Evolutionary conservation across 768 basidiomycete genomes (phyloP).

Genomic region (Pleurotus giganteus): DNA sequence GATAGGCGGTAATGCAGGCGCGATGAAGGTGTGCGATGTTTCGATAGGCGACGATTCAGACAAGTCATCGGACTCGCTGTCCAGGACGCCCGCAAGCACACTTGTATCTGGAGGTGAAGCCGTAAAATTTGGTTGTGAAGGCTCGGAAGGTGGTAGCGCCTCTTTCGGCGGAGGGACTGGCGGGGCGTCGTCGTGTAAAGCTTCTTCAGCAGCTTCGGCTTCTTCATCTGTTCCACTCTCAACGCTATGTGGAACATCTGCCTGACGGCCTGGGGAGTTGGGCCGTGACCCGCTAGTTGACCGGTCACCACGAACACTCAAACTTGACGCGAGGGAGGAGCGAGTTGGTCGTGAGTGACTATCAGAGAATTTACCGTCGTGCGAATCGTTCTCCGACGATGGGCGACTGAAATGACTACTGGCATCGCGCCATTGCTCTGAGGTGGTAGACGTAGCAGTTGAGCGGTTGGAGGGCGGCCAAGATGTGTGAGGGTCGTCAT

Average conservation of each 20-base stretch:
- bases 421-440: slow-evolving; percentile 8
- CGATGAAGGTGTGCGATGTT: slow-evolving; percentile 75
- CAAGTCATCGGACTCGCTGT: slow-evolving; percentile 42
- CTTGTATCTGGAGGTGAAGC: slow-evolving; percentile 20
- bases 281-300: slow-evolving; percentile 43
- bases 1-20: slow-evolving; percentile 86
- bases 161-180: slow-evolving; percentile 19
- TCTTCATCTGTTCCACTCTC: slow-evolving; percentile 79
- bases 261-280: slow-evolving; percentile 58
- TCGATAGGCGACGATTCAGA: slow-evolving; percentile 65
- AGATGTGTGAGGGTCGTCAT: slow-evolving; percentile 1
- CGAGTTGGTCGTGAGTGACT: slow-evolving; percentile 13
- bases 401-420: slow-evolving; percentile 4
- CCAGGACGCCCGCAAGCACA: slow-evolving; percentile 27
- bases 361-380: slow-evolving; percentile 9
- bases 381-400: background rate
- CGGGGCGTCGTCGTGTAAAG: slow-evolving; percentile 13
- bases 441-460: slow-evolving; percentile 1
- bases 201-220: slow-evolving; percentile 40
- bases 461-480: slow-evolving; percentile 1
- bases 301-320: slow-evolving; percentile 24
- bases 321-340: slow-evolving; percentile 29
- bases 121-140: background rate
- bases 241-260: slow-evolving; percentile 69
- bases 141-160: background rate